These are phyloP conservation scores for Pseudognaphalium luteoalbum DNA, from an alignment of 129 eudicot species.

Conservation along the genomic window DNA sequence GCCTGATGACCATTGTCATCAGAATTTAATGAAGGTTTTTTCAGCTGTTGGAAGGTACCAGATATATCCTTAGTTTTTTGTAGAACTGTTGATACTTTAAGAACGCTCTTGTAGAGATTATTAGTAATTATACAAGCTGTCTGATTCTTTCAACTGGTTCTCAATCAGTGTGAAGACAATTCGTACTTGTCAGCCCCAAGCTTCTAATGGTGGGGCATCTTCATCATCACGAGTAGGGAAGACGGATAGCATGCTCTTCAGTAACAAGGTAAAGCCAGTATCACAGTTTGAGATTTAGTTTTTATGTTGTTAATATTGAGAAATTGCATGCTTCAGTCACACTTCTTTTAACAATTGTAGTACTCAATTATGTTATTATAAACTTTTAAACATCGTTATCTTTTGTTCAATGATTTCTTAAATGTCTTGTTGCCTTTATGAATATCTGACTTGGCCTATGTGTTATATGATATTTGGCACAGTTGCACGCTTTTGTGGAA, in stretches of 20 bases:
- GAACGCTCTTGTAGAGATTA: constrained; percentile 6
- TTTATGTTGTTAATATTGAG: neutral
- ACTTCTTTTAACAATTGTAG: neutral
- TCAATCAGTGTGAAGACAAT: constrained; percentile 81
- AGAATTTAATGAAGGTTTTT: constrained; percentile 91
- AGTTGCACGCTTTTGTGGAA: constrained; percentile 98
- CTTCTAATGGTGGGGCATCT: constrained; percentile 61
- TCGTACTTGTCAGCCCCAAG: constrained; percentile 95
- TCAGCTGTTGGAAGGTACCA: constrained; percentile 89
- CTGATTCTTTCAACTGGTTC: constrained; percentile 19
- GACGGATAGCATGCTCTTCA: constrained; percentile 55
- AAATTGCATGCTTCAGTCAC: neutral
- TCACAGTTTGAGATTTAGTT: neutral
- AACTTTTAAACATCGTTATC: neutral
- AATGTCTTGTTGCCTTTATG: neutral
- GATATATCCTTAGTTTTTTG: neutral
- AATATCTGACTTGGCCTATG: neutral
- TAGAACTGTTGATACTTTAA: neutral
- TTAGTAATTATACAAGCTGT: neutral
- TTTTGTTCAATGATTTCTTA: neutral
- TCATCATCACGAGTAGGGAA: constrained; percentile 68
- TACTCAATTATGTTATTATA: neutral
- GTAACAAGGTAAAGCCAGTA: constrained; percentile 66
- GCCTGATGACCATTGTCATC: constrained; percentile 93
- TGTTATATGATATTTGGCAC: constrained; percentile 16